phyloP scores from a whole-genome alignment of 2,329 filamentous ascomycete species.

The Sphaerulina musiva region DNA sequence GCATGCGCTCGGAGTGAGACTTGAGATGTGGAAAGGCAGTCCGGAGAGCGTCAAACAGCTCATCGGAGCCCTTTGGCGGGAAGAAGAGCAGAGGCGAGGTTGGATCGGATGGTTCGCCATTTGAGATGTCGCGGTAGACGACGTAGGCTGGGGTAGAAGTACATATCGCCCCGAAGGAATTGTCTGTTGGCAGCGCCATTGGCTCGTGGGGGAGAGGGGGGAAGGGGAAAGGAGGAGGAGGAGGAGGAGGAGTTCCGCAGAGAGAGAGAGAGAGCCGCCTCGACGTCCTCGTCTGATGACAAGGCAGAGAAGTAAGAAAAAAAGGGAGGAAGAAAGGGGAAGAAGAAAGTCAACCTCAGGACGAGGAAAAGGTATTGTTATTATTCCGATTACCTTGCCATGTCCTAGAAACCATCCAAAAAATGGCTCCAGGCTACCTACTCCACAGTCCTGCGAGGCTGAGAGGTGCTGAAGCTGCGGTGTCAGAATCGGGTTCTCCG shows the following conservation, averaged over 20 bases:
- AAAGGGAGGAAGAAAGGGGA: background rate
- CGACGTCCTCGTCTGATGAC: conserved; percentile 12
- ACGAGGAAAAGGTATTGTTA: background rate
- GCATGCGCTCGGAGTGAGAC: conserved; percentile 36
- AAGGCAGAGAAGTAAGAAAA: background rate
- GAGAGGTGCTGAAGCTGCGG: no score
- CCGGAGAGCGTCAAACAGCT: conserved; percentile 35
- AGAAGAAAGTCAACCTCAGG: conserved; percentile 1
- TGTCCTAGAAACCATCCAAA: no score
- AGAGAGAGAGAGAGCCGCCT: conserved; percentile 1
- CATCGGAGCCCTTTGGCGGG: conserved; percentile 36
- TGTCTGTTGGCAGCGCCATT: conserved; percentile 20
- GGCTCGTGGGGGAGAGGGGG: background rate
- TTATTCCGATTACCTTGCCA: no score
- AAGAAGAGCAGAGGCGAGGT: conserved; percentile 33
- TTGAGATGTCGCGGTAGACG: conserved; percentile 32
- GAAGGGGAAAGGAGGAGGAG: no score
- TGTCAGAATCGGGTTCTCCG: no score
- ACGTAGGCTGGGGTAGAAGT: conserved; percentile 25
- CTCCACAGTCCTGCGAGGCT: no score
- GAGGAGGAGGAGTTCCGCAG: conserved; percentile 6
- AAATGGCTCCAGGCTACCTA: no score
- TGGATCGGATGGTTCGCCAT: conserved; percentile 31
- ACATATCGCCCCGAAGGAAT: conserved; percentile 5
- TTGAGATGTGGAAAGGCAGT: conserved; percentile 32